phyloP scores from a whole-genome alignment of 768 basidiomycete species.

The Naganishia vishniacii region DNA sequence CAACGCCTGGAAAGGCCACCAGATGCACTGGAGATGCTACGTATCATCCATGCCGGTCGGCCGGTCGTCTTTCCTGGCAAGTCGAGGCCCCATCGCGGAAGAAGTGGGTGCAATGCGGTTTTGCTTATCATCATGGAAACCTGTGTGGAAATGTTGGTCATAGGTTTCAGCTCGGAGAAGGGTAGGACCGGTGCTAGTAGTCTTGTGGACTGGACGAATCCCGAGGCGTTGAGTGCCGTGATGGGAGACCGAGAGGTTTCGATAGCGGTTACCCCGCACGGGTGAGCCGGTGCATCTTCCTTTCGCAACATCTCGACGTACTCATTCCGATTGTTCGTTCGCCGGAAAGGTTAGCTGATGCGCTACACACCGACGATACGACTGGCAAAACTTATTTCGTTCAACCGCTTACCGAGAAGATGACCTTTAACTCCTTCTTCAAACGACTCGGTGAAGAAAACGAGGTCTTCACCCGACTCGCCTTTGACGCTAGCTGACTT shows the following conservation, averaged over 20 bases:
- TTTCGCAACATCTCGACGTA: not conserved
- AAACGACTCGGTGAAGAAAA: conserved; percentile 47
- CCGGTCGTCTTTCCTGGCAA: not conserved
- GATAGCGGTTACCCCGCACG: conserved; percentile 24
- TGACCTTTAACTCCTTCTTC: conserved; percentile 62
- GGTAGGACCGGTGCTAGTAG: not conserved
- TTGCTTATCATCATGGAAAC: too few relatives aligned
- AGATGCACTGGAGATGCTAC: not conserved
- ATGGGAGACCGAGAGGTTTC: conserved; percentile 15
- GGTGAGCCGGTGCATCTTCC: conserved; percentile 1
- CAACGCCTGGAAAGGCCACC: not conserved
- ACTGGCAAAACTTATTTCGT: conserved; percentile 64
- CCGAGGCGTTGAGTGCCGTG: not conserved
- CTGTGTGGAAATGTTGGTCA: too few relatives aligned
- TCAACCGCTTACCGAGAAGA: conserved; percentile 65
- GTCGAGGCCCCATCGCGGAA: not conserved
- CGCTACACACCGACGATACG: conserved; percentile 55
- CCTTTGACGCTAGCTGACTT: conserved; percentile 26
- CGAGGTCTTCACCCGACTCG: not conserved
- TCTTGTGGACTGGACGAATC: not conserved
- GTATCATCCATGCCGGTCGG: not conserved
- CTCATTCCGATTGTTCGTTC: not conserved
- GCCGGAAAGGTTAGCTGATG: conserved; percentile 65
- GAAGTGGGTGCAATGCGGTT: too few relatives aligned
- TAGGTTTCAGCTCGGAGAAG: not conserved